Evolutionary conservation across 257 asterid species (phyloP).

Genomic region (Cynanchum wilfordii): DNA sequence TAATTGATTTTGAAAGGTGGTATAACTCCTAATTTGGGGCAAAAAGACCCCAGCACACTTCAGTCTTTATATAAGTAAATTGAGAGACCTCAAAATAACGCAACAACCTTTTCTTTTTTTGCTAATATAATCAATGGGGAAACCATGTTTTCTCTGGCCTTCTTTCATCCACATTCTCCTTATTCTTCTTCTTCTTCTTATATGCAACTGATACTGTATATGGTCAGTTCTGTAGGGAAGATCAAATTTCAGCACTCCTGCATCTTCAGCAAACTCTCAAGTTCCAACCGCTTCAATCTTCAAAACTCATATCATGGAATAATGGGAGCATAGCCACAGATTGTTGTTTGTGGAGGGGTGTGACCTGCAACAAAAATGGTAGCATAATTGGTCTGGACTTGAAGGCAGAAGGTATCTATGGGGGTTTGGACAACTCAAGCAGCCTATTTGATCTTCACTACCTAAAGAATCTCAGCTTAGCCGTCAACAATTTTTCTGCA

Average conservation of each 20-base stretch:
- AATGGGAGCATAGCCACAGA: not conserved
- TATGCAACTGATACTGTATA: not conserved
- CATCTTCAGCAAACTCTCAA: not conserved
- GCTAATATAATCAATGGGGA: not conserved
- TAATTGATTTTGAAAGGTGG: too few relatives aligned
- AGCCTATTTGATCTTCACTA: constrained; percentile 34
- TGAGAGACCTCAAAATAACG: too few relatives aligned
- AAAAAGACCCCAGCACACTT: too few relatives aligned
- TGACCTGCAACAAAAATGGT: not conserved
- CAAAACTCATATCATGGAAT: not conserved
- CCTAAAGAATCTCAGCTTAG: constrained; percentile 44
- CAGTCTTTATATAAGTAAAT: too few relatives aligned
- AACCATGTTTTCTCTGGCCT: not conserved
- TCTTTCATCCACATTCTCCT: not conserved
- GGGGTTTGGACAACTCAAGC: constrained; percentile 31
- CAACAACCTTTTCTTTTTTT: too few relatives aligned
- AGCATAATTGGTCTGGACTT: not conserved
- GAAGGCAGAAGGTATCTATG: not conserved
- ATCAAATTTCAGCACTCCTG: not conserved
- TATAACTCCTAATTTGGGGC: too few relatives aligned
- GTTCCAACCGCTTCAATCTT: not conserved
- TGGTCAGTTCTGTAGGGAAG: not conserved
- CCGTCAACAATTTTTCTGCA: constrained; percentile 31
- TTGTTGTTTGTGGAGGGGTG: not conserved
- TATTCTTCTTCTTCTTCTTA: not conserved